Evolutionary conservation across 352 stramenopile genomes (phyloP).

Genomic region (Albugo laibachii): DNA sequence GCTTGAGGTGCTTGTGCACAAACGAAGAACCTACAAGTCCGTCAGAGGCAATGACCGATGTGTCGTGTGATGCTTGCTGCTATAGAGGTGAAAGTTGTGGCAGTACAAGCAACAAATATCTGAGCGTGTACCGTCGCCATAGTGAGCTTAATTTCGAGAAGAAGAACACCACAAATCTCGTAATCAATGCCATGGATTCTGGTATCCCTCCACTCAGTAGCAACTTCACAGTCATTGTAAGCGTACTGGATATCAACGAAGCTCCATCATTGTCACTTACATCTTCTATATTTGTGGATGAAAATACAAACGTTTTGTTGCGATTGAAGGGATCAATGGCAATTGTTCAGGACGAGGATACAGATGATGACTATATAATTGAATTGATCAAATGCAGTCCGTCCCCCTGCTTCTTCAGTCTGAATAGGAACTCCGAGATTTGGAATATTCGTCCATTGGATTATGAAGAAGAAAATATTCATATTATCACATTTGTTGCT

Average conservation of each 20-base stretch:
- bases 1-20: too few species aligned
- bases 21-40: too few species aligned
- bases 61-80: too few species aligned
- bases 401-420: background rate
- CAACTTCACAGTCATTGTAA: constrained; percentile 3
- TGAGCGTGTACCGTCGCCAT: constrained; percentile 6
- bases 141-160: constrained; percentile 9
- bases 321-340: background rate
- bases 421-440: constrained; percentile 1
- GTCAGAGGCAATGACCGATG: too few species aligned
- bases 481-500: constrained; percentile 15
- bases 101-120: too few species aligned
- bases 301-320: background rate
- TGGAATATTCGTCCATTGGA: constrained; percentile 14
- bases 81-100: too few species aligned
- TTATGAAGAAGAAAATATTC: constrained; percentile 14
- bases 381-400: background rate
- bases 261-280: constrained; percentile 5
- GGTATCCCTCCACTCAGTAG: constrained; percentile 6
- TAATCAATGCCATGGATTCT: constrained; percentile 10
- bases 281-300: background rate
- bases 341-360: background rate
- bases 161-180: background rate
- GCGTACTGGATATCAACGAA: constrained; percentile 27
- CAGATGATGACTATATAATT: background rate